Base-by-base conservation (phyloP, 1,139 yeast species). In the Nakaseomyces kungkrabaensis region DNA sequence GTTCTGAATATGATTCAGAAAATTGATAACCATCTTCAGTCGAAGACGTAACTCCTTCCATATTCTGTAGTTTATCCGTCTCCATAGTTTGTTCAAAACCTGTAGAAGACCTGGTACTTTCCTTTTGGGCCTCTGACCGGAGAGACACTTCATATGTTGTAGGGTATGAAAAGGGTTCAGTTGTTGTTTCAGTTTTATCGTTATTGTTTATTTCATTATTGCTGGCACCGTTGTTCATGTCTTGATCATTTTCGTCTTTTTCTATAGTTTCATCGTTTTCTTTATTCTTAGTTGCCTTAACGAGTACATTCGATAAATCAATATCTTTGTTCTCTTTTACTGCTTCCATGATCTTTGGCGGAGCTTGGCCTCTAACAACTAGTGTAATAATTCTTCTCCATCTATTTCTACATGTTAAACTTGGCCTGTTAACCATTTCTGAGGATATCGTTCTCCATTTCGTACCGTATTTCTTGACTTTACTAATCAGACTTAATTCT, bases 371-470 rank as follows among this genome's bases (percentile, higher is more conserved):
- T 56, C 86, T 69, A 1, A 82, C 88, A 8, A 84, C 85, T 56
- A 81, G 82, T 0, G 94, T 82, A 45, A 85, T 83, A 44, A 90
- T 77, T 61, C 86, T 87, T 57, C 97, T 75, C 96, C 96, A 90
- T 52, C 96, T 74, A 67, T 90, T 90, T 54, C 97, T 73, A 63
- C 97, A 89, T 0, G 96, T 88, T 51, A 90, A 73, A 52, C 95
- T 84, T 1, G 97, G 95, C 50, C 97, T 72, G 46, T 92, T 85
- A 43, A 77, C 76, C 73, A 90, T 79, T 47, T 78, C 82, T 46
- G 70, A 65, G 1, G 95, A 80, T 3, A 90, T 85, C 1, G 85
- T 80, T 58, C 95, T 76, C 97, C 97, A 90, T 65, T 85, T 85
- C 0, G 96, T 86, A n/a, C 97, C 97, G 62, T 81, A 77, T 32